Percentiles rank a stretch among this genome's conserved stretches.
Conservation (phyloP, 2,329 filamentous ascomycete species). For the Ceratocystis colombiana region DNA sequence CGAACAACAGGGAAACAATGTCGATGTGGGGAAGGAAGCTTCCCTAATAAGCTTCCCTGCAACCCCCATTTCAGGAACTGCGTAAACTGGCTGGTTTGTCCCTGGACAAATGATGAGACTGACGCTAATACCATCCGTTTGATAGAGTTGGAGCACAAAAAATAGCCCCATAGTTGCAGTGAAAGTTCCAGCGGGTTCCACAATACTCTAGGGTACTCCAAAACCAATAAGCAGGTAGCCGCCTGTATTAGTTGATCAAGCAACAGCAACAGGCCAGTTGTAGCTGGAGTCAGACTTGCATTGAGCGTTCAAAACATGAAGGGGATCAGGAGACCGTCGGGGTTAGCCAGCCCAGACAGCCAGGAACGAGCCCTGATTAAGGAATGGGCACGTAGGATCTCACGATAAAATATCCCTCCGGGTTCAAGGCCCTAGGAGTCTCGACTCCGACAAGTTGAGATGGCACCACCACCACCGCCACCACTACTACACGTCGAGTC, state of each 20-base stretch:
- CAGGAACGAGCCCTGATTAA: background rate
- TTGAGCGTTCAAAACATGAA: constrained; percentile 7
- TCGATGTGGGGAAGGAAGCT: background rate
- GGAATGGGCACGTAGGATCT: background rate
- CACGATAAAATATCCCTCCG: background rate
- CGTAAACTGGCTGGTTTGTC: background rate
- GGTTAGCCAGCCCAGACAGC: background rate
- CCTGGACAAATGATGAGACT: background rate
- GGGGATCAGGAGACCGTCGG: background rate
- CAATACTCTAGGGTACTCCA: background rate
- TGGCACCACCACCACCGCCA: background rate
- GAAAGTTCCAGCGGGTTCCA: constrained; percentile 8
- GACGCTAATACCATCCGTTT: background rate
- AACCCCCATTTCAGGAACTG: background rate
- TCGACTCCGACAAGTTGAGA: background rate
- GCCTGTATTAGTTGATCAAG: background rate
- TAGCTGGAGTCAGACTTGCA: background rate
- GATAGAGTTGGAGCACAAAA: background rate
- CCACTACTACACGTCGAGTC: background rate
- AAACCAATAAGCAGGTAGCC: background rate
- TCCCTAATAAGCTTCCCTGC: background rate
- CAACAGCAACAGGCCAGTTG: constrained; percentile 6
- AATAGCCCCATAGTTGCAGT: background rate
- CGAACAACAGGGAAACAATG: background rate
- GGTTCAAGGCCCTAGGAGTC: background rate